Evolutionary conservation across 2,329 filamentous ascomycete species (phyloP).

Genomic region (Fusarium oxysporum): DNA sequence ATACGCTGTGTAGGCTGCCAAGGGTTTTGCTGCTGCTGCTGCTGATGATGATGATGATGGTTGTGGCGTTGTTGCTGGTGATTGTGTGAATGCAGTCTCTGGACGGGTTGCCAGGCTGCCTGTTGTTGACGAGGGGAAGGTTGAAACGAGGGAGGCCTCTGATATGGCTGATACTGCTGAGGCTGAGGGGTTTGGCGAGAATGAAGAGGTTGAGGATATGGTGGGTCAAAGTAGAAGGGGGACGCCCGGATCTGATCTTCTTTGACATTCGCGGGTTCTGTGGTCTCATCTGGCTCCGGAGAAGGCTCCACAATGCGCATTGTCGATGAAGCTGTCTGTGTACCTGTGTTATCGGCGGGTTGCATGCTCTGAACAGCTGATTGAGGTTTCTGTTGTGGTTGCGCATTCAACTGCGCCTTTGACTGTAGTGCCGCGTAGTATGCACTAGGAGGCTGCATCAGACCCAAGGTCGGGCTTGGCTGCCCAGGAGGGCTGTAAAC

Average conservation of each 20-base stretch:
- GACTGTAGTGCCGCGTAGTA: not conserved
- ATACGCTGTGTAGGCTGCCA: conserved; percentile 29
- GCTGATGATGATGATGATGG: conserved; percentile 30
- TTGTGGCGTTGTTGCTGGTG: conserved; percentile 28
- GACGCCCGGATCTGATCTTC: conserved; percentile 26
- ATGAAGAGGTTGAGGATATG: conserved; percentile 42
- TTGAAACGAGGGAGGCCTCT: conserved; percentile 31
- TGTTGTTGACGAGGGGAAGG: conserved; percentile 33
- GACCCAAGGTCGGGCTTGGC: conserved; percentile 57
- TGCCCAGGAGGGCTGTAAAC: conserved; percentile 53
- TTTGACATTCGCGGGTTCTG: conserved; percentile 9
- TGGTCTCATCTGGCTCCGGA: conserved; percentile 46
- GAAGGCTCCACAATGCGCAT: conserved; percentile 54
- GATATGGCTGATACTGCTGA: conserved; percentile 30
- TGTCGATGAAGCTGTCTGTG: conserved; percentile 49
- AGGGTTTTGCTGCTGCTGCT: conserved; percentile 33
- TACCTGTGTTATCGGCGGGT: conserved; percentile 35
- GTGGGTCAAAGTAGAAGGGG: conserved; percentile 40
- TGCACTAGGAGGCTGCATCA: conserved; percentile 39
- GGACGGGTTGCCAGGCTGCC: conserved; percentile 25
- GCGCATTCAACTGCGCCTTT: not conserved
- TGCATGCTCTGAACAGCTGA: conserved; percentile 13
- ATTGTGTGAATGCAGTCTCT: conserved; percentile 37
- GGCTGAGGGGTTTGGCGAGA: conserved; percentile 16
- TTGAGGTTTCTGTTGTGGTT: conserved; percentile 7